These are phyloP conservation scores for Perkinsus olseni DNA, from an alignment of 169 alveolate genomes.

Conservation along the genomic window DNA sequence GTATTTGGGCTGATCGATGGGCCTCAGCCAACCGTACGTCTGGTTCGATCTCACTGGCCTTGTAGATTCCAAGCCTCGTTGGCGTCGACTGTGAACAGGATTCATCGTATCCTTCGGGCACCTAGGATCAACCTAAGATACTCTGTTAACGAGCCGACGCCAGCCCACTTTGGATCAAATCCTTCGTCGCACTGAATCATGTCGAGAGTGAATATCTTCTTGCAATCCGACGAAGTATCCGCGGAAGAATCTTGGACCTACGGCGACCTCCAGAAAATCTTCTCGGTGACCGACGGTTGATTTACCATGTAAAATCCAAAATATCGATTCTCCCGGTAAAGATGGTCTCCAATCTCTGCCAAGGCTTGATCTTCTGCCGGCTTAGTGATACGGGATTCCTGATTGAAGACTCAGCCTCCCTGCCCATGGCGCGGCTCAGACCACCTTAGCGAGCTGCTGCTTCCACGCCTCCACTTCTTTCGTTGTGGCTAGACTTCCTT, in stretches of 20 bases:
- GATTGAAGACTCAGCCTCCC: background rate
- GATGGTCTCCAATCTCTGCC: background rate
- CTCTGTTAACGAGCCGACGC: background rate
- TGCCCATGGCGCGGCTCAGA: background rate
- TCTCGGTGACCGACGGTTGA: background rate
- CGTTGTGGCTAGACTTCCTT: background rate
- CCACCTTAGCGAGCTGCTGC: background rate
- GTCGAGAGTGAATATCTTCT: background rate
- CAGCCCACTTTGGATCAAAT: background rate
- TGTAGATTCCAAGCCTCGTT: background rate
- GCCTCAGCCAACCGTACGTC: slow-evolving; percentile 4
- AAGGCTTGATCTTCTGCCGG: background rate
- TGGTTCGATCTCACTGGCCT: slow-evolving; percentile 6
- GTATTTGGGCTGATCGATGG: slow-evolving; percentile 12
- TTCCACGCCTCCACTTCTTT: background rate
- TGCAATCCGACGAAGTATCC: background rate
- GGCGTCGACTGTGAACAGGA: background rate
- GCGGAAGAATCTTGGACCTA: too few species aligned
- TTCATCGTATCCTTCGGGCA: background rate
- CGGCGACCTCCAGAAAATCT: background rate
- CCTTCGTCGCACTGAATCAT: background rate
- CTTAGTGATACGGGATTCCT: background rate
- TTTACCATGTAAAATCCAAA: background rate
- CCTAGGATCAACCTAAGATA: background rate
- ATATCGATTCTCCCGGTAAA: background rate